A percentile compares a stretch with the other conserved stretches of the same genome.
phyloP scores from a whole-genome alignment of 2,329 filamentous ascomycete species.

The Nigrograna mackinnonii region DNA sequence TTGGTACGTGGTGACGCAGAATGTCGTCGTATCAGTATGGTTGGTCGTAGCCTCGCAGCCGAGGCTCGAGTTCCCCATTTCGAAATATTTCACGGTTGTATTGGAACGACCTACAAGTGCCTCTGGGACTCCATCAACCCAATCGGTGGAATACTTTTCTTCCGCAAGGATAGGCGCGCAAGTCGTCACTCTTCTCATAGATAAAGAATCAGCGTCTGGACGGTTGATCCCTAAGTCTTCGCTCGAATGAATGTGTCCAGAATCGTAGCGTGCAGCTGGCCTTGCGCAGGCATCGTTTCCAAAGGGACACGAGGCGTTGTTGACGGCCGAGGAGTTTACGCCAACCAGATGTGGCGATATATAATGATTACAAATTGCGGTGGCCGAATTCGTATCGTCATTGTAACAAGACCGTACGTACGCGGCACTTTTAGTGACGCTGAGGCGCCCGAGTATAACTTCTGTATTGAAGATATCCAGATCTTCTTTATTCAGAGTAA shows the following conservation, averaged over 20 bases:
- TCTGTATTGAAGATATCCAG: conserved; percentile 16
- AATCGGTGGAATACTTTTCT: conserved; percentile 17
- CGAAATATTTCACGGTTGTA: conserved; percentile 18
- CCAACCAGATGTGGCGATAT: conserved; percentile 14
- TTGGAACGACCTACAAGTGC: conserved; percentile 6
- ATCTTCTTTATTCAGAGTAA: conserved; percentile 6
- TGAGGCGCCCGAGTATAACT: conserved; percentile 16
- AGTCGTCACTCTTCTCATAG: conserved; percentile 18
- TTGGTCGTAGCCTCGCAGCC: conserved; percentile 11
- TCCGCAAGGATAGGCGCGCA: conserved; percentile 18
- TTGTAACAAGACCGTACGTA: conserved; percentile 21
- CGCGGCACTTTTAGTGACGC: conserved; percentile 15
- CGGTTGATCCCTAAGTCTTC: conserved; percentile 21
- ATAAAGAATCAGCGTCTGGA: conserved; percentile 11
- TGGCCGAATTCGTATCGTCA: conserved; percentile 3
- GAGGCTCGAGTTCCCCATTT: conserved; percentile 12
- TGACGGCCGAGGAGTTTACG: conserved; percentile 8
- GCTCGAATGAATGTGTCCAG: conserved; percentile 16
- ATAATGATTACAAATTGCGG: conserved; percentile 16
- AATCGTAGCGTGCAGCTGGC: conserved; percentile 12
- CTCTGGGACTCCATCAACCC: conserved; percentile 14
- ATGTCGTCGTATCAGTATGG: conserved; percentile 12
- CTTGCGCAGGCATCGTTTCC: conserved; percentile 12
- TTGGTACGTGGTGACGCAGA: conserved; percentile 18
- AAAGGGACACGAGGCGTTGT: conserved; percentile 20